A percentile compares a stretch with the other conserved stretches of the same genome.
Conservation (phyloP, 1,284 basidiomycete genomes). For the Microbotryomycetes sp. region DNA sequence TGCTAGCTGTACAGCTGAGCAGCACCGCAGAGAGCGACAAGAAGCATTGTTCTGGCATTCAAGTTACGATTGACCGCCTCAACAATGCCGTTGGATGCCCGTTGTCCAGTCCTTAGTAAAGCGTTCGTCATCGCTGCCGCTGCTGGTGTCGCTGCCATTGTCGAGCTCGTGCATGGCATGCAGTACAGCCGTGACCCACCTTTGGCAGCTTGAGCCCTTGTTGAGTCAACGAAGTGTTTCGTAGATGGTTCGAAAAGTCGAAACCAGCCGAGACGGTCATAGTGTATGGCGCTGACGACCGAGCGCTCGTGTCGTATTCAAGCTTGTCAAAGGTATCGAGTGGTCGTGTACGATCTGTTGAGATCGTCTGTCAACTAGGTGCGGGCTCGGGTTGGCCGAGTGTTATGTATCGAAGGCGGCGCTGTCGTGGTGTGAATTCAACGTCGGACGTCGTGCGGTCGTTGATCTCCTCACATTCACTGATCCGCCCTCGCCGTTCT, state of each 20-base stretch:
- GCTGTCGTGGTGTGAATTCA: neutral
- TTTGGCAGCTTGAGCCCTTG: conserved; percentile 20
- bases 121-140: no score
- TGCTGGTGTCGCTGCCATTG: no score
- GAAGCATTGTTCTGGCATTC: no score
- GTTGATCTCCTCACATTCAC: no score
- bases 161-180: neutral
- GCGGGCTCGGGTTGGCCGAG: neutral
- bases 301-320: neutral
- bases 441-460: no score
- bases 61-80: no score
- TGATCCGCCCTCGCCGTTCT: no score
- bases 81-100: no score
- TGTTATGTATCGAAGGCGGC: neutral
- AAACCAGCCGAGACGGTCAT: conserved; percentile 15
- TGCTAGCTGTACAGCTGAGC: no score
- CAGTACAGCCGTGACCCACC: neutral
- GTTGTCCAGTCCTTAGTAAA: no score
- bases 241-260: conserved; percentile 30
- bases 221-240: conserved; percentile 26
- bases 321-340: neutral
- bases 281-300: neutral
- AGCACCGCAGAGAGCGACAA: no score
- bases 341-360: neutral
- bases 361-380: neutral